Evolutionary conservation across 2,329 filamentous ascomycete species (phyloP), one percentile per base, ranked within the genome.

Genomic region (Hypoxylon sp.): DNA sequence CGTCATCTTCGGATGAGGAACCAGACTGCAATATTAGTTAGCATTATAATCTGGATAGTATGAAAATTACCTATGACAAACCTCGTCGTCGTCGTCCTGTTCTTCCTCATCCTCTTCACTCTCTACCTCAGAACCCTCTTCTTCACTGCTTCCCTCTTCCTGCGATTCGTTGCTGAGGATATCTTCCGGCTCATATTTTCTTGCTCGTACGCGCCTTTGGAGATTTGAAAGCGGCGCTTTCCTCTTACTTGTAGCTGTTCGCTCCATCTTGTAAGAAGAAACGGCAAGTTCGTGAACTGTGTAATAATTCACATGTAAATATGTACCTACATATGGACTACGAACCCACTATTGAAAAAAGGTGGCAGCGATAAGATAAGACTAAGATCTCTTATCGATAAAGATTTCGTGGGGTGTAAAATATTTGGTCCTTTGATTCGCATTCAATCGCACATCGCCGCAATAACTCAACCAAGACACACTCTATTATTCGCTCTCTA

Each of bases 121-220:
- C 21, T 70, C 60, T 21, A 78, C 78, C 2, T 76, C 78, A 28
- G 76, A 78, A 63, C 75, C 75, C 23, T 78, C 75, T 21, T 79
- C 76, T 17, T 79, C 74, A 1, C 70, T 73, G 7, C 75, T 74
- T 36, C 68, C 74, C 10, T 78, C 76, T 19, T 77, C 80, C 63
- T 69, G 75, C 13, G 77, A 75, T 11, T 78, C 76, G 23, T 80
- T 79, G 58, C 70, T 77, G 25, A 76, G 73, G 23, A 74, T 67
- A 23, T 79, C 76, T 11, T 82, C 80, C 5, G 73, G 68, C 25
- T 84, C 82, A 28, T 85, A 81, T 30, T 75, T 80, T 51, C 83
- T 77, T 1, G 81, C 78, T 36, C 81, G 81, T 1, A 85, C 83
- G 45, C 82, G 79, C 61, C 82, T 78, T 65, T 82, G 80, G 1